Base-by-base conservation (phyloP, 2,329 filamentous ascomycete species). In the Fusarium hainanense region DNA sequence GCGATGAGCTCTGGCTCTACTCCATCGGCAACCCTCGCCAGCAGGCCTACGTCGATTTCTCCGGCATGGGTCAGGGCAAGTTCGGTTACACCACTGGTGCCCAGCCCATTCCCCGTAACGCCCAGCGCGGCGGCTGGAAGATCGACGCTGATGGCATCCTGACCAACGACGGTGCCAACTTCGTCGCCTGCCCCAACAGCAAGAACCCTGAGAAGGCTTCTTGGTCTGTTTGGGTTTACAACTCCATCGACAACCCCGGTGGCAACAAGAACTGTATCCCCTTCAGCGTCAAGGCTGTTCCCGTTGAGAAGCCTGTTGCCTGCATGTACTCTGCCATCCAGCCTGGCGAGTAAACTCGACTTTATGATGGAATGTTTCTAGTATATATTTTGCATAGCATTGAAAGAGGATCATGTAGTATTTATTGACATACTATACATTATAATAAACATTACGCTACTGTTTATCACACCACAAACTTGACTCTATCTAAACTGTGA, bases 61-160 rank as follows among this genome's bases (percentile, higher is more conserved):
- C 86, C 52, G 87, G 85, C 74, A 88, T 88, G 86, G 84, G 85
- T 67, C 84, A 86, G 69, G 88, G 88, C 59, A 79, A 81, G 37
- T 74, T 89, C 49, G 82, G 83, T 44, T 90, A 87, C 80, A 82
- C 82, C 41, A 85, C 82, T 12, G 83, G 83, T 44, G 57, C 82
- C 72, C 40, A 70, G 82, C 70, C 49, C 7, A 58, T 78, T 0
- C 80, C 82, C 27, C 70, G 70, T 37, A 82, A 85, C 75, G 76
- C 58, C 27, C 83, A 88, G 79, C 79, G 79, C 54, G 80, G 78
- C 40, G 82, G 81, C 59, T 90, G 85, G 81, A 69, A 77, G 32
- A 64, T 88, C 21, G 21, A 21, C 21, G 21, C 21, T 21, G 63
- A 74, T 63, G 79, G 78, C 59, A 74, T 85, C 72, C 80, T 90